Percentiles rank a stretch among this genome's conserved stretches.
Evolutionary conservation across 2,329 filamentous ascomycete species (phyloP).

Genomic region (Zymoseptoria tritici): DNA sequence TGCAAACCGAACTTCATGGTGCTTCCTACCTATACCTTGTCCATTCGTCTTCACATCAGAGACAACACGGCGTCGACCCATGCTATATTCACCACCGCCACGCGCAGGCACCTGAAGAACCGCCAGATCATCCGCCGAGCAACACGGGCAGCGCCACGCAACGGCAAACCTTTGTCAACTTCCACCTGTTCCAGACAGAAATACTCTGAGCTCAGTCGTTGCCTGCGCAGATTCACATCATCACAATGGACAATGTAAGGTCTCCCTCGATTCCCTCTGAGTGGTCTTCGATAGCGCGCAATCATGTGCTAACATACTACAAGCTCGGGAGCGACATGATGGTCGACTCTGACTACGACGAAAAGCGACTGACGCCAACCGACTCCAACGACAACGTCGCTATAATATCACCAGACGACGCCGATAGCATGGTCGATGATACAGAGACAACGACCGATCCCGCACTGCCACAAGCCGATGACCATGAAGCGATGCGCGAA

Average conservation of each 20-base stretch:
- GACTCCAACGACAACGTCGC: slow-evolving; percentile 41
- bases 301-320: not conserved
- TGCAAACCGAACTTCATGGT: not conserved
- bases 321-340: slow-evolving; percentile 57
- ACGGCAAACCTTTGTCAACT: not conserved
- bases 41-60: not conserved
- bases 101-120: not conserved
- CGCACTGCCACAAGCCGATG: slow-evolving; percentile 47
- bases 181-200: not conserved
- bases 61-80: not conserved
- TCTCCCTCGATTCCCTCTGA: not conserved
- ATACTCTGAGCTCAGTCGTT: slow-evolving; percentile 1
- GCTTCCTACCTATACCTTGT: not conserved
- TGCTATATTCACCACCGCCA: not conserved
- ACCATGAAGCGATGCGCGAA: slow-evolving; percentile 76
- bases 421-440: slow-evolving; percentile 49
- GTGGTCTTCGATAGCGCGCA: not conserved
- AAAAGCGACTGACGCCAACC: slow-evolving; percentile 44
- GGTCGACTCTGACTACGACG: slow-evolving; percentile 55
- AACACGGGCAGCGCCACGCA: not conserved
- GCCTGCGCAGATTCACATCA: slow-evolving; percentile 11
- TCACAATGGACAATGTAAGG: slow-evolving; percentile 11
- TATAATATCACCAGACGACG: slow-evolving; percentile 53
- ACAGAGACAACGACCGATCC: slow-evolving; percentile 36
- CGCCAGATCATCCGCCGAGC: not conserved